phyloP scores from a whole-genome alignment of 768 basidiomycete species.

The Tubosaeta brunneosetosa region DNA sequence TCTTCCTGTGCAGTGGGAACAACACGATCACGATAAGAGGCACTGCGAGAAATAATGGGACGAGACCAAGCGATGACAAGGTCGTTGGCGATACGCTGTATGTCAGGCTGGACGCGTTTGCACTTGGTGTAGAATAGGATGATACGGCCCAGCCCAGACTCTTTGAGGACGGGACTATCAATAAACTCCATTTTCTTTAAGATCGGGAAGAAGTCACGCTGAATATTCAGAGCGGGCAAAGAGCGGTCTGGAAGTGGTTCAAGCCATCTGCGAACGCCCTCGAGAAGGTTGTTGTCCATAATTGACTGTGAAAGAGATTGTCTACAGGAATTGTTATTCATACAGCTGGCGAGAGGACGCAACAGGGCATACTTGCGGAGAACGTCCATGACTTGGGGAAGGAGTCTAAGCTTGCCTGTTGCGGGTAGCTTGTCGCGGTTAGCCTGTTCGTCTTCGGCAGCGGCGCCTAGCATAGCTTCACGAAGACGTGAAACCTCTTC shows the following conservation, averaged over 20 bases:
- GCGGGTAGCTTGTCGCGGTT: conserved; percentile 82
- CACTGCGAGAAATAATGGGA: conserved; percentile 86
- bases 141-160: conserved; percentile 83
- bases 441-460: conserved; percentile 75
- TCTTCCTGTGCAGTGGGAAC: conserved; percentile 53
- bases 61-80: conserved; percentile 86
- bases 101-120: conserved; percentile 79
- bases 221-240: conserved; percentile 93
- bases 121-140: conserved; percentile 95
- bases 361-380: conserved; percentile 72
- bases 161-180: conserved; percentile 85
- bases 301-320: conserved; percentile 85
- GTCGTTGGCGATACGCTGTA: conserved; percentile 75
- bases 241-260: conserved; percentile 93
- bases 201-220: conserved; percentile 82
- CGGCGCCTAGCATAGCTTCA: conserved; percentile 82
- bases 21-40: conserved; percentile 72
- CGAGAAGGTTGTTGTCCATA: conserved; percentile 90
- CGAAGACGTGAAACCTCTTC: conserved; percentile 88
- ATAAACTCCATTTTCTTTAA: conserved; percentile 89
- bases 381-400: conserved; percentile 89
- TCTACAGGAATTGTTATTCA: conserved; percentile 35
- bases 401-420: conserved; percentile 72
- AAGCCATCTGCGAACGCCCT: conserved; percentile 85
- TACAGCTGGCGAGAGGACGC: neutral